Evolutionary conservation across 2,329 filamentous ascomycete species (phyloP), one percentile per base, ranked within the genome.

Genomic region (Diaporthe sp.): DNA sequence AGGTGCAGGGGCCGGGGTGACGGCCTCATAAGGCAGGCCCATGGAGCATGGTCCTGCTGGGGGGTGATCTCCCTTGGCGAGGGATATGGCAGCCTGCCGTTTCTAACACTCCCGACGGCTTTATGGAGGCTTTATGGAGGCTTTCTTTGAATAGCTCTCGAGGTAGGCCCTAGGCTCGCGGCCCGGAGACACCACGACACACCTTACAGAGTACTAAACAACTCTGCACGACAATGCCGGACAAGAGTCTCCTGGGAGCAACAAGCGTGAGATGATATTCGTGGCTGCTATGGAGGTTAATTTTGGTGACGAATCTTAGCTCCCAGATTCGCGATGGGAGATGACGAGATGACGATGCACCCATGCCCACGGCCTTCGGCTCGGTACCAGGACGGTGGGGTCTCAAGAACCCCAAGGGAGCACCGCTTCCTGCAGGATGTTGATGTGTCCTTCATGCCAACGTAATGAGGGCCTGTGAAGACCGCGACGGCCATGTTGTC

Each of bases 281-380:
- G 28, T 64, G 60, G 60, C 30, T n/a, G 47, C n/a, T 54, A 28
- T 12, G 33, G 1, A 30, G 15, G 12, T 22, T 47, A 22, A 68
- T 54, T 47, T 68, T 54, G 64, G 64, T 54, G 47, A 68, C 64
- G 45, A 68, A 47, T 30, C 64, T 68, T 68, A 54, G 64, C 64
- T 67, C 64, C 52, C 45, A 67, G 64, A 67, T 67, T 67, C 64
- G 45, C 64, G 45, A 67, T 67, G 33, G 61, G 30, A 67, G 30
- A 50, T 50, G 42, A 35, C 30, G 30, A 67, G 30, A 50, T 50
- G 42, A 35, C 30, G 42, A 67, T 50, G 8, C 45, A 67, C 61
- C 42, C 61, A 67, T 52, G 61, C 45, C 30, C 64, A 38, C 4
- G 45, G 22, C 47, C 64, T 22, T 52, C 45, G 45, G 45, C 35